Base-by-base conservation (phyloP, 306 rosid species). In the Citrullus colocynthis region DNA sequence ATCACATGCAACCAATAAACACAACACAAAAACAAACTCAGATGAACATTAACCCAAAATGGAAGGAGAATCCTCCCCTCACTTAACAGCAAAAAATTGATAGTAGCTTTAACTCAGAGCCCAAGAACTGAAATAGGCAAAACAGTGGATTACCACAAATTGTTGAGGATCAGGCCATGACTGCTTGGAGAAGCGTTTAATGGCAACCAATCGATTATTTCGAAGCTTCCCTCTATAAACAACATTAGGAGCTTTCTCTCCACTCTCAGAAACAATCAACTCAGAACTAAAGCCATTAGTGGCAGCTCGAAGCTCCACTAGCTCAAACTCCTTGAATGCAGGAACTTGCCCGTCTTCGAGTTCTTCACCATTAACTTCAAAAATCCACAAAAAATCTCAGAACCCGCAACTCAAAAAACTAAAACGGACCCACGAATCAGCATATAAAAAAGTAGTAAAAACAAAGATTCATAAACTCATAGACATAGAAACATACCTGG, bases 111-210 rank as follows among this genome's bases (percentile, higher is more conserved):
- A 59, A 24, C 66, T 60, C 17, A 61, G 4, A 60, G 18, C 66
- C 12, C 14, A 20, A 18, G 30, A 18, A 65, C 49, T 16, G 15
- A 65, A 44, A 42, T 4, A 39, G 2, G 42, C 2, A 41, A 42
- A 36, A 20, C 37, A 71, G 7, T 71, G 56, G 76, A 28, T 71
- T 79, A 84, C 87, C 81, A 84, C 82, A 75, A 81, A 84, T 49
- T 84, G 87, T 36, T 78, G 80, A 36, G 87, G 83, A 75, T 84
- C 87, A 44, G 87, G 87, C 87, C 87, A 84, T 57, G 87, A 78
- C 18, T 32, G 83, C 79, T 75, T 81, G 24, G 87, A 81, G 78
- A 84, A 84, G 64, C 87, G 87, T 51, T 84, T 84, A 66, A 84
- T 44, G 64, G 87, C 87, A 28, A 81, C 83, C 58, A 84, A 51